phyloP scores from a whole-genome alignment of 805 yeast genomes.

The Lipomyces orientalis region DNA sequence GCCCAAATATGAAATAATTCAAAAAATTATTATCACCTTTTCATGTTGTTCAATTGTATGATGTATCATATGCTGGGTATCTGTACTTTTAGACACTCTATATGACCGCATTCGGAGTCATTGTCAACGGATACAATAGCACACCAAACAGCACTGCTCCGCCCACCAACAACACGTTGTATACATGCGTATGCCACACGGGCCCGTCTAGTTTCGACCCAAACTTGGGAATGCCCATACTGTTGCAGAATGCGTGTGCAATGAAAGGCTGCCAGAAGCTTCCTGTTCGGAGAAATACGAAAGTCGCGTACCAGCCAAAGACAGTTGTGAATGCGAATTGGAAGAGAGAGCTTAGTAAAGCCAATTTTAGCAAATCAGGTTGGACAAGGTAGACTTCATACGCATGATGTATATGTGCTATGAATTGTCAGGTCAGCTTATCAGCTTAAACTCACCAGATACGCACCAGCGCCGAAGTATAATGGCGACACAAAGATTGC shows the following conservation, averaged over 20 bases:
- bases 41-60: neutral
- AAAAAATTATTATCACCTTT: neutral
- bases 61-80: conserved; percentile 13
- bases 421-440: neutral
- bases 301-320: conserved; percentile 72
- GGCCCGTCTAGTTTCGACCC: conserved; percentile 22
- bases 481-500: conserved; percentile 57
- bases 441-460: neutral
- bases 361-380: conserved; percentile 42
- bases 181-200: conserved; percentile 43
- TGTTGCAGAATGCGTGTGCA: conserved; percentile 72
- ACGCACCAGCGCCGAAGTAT: conserved; percentile 60
- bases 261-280: conserved; percentile 62
- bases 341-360: conserved; percentile 50
- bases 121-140: conserved; percentile 43
- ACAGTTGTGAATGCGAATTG: conserved; percentile 70
- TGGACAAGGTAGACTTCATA: conserved; percentile 50
- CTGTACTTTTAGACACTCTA: conserved; percentile 4
- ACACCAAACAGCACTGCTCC: conserved; percentile 53
- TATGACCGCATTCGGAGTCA: conserved; percentile 28
- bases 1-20: conserved; percentile 18
- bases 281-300: conserved; percentile 57
- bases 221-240: conserved; percentile 66
- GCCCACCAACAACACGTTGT: conserved; percentile 50
- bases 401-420: conserved; percentile 80